These are phyloP conservation scores for Gossypium gossypioides DNA, from an alignment of 441 rosid species.

Conservation along the genomic window DNA sequence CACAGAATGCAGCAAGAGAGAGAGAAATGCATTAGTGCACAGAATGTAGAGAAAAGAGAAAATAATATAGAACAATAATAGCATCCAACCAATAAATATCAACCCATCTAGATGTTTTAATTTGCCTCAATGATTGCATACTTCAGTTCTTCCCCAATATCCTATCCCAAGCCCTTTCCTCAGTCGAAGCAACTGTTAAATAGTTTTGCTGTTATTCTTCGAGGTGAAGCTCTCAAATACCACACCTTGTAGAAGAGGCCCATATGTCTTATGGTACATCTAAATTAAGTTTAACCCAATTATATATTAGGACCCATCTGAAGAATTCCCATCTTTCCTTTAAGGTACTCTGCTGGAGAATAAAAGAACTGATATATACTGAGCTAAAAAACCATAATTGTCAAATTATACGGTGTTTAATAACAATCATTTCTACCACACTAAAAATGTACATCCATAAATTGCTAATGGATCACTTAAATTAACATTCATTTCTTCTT, in stretches of 20 bases:
- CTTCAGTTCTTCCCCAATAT: background rate
- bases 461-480: background rate
- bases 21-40: background rate
- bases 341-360: background rate
- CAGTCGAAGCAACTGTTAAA: background rate
- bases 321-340: background rate
- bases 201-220: background rate
- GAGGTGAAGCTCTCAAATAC: background rate
- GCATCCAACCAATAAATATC: background rate
- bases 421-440: background rate
- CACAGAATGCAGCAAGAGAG: background rate
- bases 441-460: background rate
- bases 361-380: background rate
- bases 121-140: too few species aligned
- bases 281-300: background rate
- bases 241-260: background rate
- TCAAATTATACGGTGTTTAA: background rate
- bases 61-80: background rate
- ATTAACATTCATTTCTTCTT: background rate
- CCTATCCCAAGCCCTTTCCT: background rate
- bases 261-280: background rate
- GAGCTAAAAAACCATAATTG: background rate
- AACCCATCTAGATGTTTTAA: background rate
- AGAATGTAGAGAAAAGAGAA: background rate
- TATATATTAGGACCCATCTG: background rate